Conservation (phyloP, 148 eudicot species). For the Drosera capensis region DNA sequence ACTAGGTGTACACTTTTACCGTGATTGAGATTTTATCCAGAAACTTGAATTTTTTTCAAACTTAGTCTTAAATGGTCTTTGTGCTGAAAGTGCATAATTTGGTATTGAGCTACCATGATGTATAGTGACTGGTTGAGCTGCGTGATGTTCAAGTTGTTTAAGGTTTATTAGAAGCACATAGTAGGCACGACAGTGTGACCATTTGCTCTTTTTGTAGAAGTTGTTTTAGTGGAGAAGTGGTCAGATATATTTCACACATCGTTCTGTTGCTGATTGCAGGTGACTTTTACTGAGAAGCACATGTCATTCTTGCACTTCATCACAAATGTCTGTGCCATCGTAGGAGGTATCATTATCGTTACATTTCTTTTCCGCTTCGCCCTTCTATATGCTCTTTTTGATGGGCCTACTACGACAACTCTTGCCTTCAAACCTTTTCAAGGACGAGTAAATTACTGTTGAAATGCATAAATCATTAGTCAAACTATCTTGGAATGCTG, state of each 20-base stretch:
- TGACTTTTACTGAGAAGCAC: conserved; percentile 53
- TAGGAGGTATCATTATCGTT: conserved; percentile 73
- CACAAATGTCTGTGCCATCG: conserved; percentile 75
- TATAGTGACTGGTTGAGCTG: no score
- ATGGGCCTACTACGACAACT: not conserved
- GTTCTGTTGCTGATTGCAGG: conserved; percentile 31
- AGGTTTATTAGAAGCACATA: not conserved
- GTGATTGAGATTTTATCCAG: no score
- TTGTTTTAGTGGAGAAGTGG: not conserved
- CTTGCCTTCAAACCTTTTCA: not conserved
- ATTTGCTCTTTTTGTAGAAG: no score
- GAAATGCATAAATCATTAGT: no score
- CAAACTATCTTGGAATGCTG: no score
- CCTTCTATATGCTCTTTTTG: not conserved
- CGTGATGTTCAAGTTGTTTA: no score
- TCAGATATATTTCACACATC: not conserved
- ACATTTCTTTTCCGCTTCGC: conserved; percentile 4
- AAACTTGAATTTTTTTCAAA: not conserved
- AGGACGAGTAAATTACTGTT: no score
- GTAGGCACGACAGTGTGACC: not conserved
- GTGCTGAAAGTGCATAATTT: no score
- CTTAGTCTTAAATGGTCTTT: not conserved
- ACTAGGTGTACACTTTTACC: no score
- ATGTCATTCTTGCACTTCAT: conserved; percentile 71
- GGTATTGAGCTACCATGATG: no score